Conservation (phyloP, 140 eudicot species). For the Anethum foeniculum region DNA sequence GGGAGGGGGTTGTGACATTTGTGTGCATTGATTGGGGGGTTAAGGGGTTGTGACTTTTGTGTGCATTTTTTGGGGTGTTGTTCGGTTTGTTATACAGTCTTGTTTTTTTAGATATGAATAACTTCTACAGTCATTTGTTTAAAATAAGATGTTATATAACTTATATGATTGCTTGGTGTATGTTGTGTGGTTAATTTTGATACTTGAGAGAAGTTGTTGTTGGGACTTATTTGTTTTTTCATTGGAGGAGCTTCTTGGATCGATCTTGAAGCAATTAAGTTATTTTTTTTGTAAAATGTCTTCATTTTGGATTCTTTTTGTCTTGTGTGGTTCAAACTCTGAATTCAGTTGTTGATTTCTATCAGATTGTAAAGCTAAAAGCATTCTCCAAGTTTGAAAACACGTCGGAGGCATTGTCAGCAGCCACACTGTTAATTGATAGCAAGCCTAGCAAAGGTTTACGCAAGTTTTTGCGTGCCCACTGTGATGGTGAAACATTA, state of each 20-base stretch:
- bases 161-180: neutral
- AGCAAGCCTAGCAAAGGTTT: slow-evolving; percentile 87
- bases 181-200: neutral
- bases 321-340: neutral
- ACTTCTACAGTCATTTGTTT: neutral
- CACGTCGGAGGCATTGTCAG: slow-evolving; percentile 78
- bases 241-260: neutral
- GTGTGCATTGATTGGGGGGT: neutral
- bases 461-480: slow-evolving; percentile 80
- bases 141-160: neutral
- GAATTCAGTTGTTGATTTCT: neutral
- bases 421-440: slow-evolving; percentile 56
- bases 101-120: neutral
- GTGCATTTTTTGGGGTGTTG: neutral
- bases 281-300: neutral
- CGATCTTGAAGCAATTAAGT: neutral
- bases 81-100: neutral
- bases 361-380: slow-evolving; percentile 76
- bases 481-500: slow-evolving; percentile 76
- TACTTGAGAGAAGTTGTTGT: neutral
- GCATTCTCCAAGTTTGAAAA: slow-evolving; percentile 94
- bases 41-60: neutral
- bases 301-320: neutral
- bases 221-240: neutral
- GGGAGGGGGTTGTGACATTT: neutral